Base-by-base conservation (phyloP, 192 early-diverging fungal species). In the Backusella australiensis region DNA sequence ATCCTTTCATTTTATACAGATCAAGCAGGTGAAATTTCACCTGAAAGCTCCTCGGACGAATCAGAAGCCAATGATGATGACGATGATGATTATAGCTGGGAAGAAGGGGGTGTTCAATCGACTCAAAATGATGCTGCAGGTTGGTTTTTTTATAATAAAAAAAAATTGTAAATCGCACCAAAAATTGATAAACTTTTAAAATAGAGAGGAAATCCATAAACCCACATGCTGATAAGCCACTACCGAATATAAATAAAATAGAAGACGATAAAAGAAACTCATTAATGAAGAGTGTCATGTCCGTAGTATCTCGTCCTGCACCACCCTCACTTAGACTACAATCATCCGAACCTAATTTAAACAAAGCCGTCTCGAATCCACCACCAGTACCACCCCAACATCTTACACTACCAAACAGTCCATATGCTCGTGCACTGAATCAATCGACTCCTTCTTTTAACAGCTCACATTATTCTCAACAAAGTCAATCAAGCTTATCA, bases 21-120 rank as follows among this genome's bases (percentile, higher is more conserved):
- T 71, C 70, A 71, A 29, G 29, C 70, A 7, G 70, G 70, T 32
- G 70, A 71, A 34, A 49, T 71, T 49, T 71, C 70, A 49, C 70
- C 70, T 46, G 70, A 29, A 49, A 71, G 15, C 70, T 71, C 70
- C 23, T 71, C 70, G 42, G 70, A 71, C 44, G 70, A 71, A 71
- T 71, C 39, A 44, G 70, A 71, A 34, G 70, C 26, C 41, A 44
- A 71, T 49, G 70, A 49, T 32, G 39, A 71, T 39, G 38, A 46
- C 12, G 70, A 71, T 70, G 69, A 41, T 26, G 19, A 44, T 49
- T 46, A 17, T 49, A 71, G 42, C 21, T 71, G 70, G 68, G 68
- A 69, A 11, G 68, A 69, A 69, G n/a, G 68, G 21, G 34, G 68
- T 41, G 11, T 12, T 21, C 14, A 44, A 71, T 23, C 15, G 17